Evolutionary conservation across 2,329 filamentous ascomycete species (phyloP).

Genomic region (Phyllosticta citrichinensis): DNA sequence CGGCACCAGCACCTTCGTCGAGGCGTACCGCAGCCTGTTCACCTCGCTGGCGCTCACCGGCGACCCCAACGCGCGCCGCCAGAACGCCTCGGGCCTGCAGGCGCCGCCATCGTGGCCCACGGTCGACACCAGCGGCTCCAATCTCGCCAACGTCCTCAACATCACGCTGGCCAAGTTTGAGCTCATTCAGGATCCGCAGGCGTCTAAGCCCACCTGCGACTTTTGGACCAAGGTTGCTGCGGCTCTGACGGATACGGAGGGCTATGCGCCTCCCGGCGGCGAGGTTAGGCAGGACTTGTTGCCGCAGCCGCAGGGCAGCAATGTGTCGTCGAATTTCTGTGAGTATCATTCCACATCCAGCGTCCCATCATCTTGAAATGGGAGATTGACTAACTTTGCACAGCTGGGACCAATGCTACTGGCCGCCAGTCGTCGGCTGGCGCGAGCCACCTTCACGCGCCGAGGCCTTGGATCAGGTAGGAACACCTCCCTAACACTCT

Average conservation of each 20-base stretch:
- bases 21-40: background rate
- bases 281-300: background rate
- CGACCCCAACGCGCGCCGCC: background rate
- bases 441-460: no score
- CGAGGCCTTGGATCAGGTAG: no score
- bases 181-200: background rate
- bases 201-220: background rate
- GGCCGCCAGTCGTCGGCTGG: no score
- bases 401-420: no score
- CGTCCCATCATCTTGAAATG: no score
- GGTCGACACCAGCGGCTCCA: background rate
- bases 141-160: background rate
- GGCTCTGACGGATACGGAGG: background rate
- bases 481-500: no score
- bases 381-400: no score
- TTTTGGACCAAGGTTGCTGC: conserved; percentile 3
- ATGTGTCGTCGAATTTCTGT: background rate
- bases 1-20: background rate
- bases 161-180: background rate
- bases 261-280: background rate
- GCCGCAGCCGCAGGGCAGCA: background rate
- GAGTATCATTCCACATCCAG: background rate
- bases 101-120: background rate
- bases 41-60: background rate
- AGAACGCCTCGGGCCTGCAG: background rate